phyloP scores from a whole-genome alignment of 2,329 filamentous ascomycete genomes.

The Aspergillus quadrilineatus region DNA sequence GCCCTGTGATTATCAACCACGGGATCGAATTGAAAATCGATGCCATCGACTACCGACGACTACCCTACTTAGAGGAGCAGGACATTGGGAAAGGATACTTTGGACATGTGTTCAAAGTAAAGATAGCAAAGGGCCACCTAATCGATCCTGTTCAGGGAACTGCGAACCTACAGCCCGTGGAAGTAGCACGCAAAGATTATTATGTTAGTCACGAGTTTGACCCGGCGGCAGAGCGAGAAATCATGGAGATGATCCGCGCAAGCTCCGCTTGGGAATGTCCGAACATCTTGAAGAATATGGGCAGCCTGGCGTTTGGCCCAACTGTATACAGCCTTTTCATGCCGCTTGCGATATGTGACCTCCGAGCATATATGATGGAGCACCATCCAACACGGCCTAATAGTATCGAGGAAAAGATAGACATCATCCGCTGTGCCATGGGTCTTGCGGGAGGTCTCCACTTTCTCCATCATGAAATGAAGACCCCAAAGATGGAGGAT shows the following conservation, averaged over 20 bases:
- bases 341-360: constrained; percentile 2
- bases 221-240: background rate
- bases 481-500: background rate
- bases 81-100: background rate
- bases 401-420: background rate
- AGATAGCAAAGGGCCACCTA: constrained; percentile 2
- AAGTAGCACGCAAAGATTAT: constrained; percentile 6
- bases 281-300: constrained; percentile 1
- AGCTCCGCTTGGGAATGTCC: background rate
- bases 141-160: background rate
- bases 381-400: background rate
- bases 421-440: background rate
- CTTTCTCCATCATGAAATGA: constrained; percentile 2
- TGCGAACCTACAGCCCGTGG: background rate
- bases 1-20: background rate
- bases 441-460: background rate
- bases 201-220: background rate
- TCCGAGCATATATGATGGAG: constrained; percentile 2
- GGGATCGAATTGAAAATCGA: background rate
- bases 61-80: constrained; percentile 4
- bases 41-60: background rate
- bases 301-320: background rate
- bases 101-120: background rate
- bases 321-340: constrained; percentile 5
- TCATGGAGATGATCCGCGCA: constrained; percentile 1